Evolutionary conservation across 2,329 filamentous ascomycete species (phyloP).

Genomic region (Penicillium decumbens): DNA sequence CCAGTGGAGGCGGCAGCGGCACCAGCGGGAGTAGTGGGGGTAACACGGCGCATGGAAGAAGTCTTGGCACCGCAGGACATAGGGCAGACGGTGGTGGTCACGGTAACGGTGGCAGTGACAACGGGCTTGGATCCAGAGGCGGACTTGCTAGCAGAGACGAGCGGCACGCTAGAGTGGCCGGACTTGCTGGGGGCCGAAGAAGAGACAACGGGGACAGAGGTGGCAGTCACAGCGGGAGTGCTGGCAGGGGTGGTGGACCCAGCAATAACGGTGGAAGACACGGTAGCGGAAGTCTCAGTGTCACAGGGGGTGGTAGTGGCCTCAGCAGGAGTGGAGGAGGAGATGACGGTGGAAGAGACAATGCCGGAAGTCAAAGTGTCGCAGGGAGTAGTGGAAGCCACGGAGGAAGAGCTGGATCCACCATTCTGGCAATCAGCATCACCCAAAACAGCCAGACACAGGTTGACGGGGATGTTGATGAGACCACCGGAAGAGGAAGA

Average conservation of each 20-base stretch:
- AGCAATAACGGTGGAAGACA: constrained; percentile 1
- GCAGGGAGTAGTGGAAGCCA: constrained; percentile 4
- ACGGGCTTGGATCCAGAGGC: not conserved
- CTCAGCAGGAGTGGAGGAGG: not conserved
- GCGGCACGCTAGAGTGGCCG: constrained; percentile 5
- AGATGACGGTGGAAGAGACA: not conserved
- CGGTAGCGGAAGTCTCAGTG: constrained; percentile 2
- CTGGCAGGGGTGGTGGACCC: not conserved
- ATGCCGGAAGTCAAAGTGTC: constrained; percentile 3
- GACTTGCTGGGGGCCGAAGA: not conserved
- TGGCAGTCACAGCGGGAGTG: not conserved
- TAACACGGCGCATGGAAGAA: constrained; percentile 7
- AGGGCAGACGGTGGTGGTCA: constrained; percentile 9
- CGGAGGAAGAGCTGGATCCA: not conserved
- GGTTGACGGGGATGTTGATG: constrained; percentile 27
- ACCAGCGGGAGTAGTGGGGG: constrained; percentile 7
- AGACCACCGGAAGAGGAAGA: constrained; percentile 16
- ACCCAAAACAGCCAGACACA: constrained; percentile 26
- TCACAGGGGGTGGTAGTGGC: not conserved
- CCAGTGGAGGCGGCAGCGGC: not conserved
- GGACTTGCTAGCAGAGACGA: constrained; percentile 1
- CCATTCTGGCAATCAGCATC: constrained; percentile 23
- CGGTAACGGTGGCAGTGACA: constrained; percentile 3
- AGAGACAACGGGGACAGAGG: not conserved
- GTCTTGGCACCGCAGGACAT: constrained; percentile 5